Evolutionary conservation across 2,329 filamentous ascomycete genomes (phyloP), one percentile per base, ranked within the genome.

Genomic region (Aspergillus transmontanensis): DNA sequence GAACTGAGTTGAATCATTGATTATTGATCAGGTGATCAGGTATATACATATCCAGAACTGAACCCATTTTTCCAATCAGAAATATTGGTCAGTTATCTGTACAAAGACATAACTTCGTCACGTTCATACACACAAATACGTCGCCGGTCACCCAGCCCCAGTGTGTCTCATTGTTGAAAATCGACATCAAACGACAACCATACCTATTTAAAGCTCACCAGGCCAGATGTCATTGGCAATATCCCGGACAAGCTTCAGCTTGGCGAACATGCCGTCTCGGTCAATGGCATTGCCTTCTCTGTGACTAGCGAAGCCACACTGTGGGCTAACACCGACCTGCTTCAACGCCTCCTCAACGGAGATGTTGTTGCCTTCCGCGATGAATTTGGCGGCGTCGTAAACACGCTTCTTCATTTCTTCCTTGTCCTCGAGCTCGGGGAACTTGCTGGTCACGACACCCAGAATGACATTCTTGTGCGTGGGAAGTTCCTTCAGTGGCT

Each of bases 141-240:
- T 43, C 54, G 28, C 21, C 48, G 14, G 34, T 14, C 21, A 48
- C 7, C 46, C 46, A 21, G 36, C 28, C 39, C 16, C 4, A 53
- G 6, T 57, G 48, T 30, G 57, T 55, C 57, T 59, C 34, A 60
- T 56, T 63, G 62, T 69, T 66, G 60, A 66, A 64, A 66, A 59
- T 55, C 46, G 34, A 62, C 57, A 51, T 51, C 48, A 32, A 51
- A 21, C 30, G 23, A 32, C 48, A 32, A 28, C 46, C 26, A 30
- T 21, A 21, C 16, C 7, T 43, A 45, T 54, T 71, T 66, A 86
- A 66, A 80, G 73, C 78, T 86, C 78, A 23, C 82, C 81, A 4
- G 84, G 83, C 91, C 90, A 94, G 62, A 93, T 85, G 71, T 89
- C 86, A 72, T 93, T 86, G 3, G 91, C 90, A 71, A 94, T 87